Evolutionary conservation across 495 filamentous ascomycete genomes (phyloP).

Genomic region (Aspergillus olivimuriae): DNA sequence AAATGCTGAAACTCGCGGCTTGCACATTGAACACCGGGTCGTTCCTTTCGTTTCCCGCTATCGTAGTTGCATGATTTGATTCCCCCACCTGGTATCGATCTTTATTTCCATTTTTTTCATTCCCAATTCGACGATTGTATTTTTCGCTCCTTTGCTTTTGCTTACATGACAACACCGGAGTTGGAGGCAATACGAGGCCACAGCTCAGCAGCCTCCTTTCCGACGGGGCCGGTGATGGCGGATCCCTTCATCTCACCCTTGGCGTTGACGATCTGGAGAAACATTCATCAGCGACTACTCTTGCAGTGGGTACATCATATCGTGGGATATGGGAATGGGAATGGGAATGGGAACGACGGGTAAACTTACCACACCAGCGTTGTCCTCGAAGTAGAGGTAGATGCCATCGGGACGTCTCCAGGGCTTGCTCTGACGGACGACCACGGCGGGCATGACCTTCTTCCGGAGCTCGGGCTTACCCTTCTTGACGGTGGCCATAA

Average conservation of each 20-base stretch:
- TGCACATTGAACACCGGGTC: conserved; percentile 1
- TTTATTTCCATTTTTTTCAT: conserved; percentile 27
- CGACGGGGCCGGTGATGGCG: conserved; percentile 97
- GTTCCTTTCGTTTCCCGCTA: conserved; percentile 12
- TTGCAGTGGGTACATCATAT: too few relatives aligned
- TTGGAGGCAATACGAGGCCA: conserved; percentile 99
- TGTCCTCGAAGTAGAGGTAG: conserved; percentile 99
- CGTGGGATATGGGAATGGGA: too few relatives aligned
- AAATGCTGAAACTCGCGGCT: conserved; percentile 4
- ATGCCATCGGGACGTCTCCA: conserved; percentile 97
- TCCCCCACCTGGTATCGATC: conserved; percentile 38
- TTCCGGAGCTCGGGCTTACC: conserved; percentile 98
- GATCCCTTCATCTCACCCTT: conserved; percentile 99
- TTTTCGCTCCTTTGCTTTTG: too few relatives aligned
- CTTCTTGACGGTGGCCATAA: conserved; percentile 99
- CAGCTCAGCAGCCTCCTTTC: conserved; percentile 99
- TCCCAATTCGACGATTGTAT: conserved; percentile 17
- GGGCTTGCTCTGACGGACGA: conserved; percentile 97
- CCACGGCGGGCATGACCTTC: conserved; percentile 99
- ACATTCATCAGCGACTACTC: too few relatives aligned
- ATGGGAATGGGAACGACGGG: not conserved
- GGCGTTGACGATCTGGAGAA: conserved; percentile 96
- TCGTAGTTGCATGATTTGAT: conserved; percentile 5
- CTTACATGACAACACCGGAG: conserved; percentile 99
- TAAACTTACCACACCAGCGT: conserved; percentile 79